These are phyloP conservation scores for Alloascoidea hylecoeti DNA, from an alignment of 805 yeast genomes.

Conservation along the genomic window DNA sequence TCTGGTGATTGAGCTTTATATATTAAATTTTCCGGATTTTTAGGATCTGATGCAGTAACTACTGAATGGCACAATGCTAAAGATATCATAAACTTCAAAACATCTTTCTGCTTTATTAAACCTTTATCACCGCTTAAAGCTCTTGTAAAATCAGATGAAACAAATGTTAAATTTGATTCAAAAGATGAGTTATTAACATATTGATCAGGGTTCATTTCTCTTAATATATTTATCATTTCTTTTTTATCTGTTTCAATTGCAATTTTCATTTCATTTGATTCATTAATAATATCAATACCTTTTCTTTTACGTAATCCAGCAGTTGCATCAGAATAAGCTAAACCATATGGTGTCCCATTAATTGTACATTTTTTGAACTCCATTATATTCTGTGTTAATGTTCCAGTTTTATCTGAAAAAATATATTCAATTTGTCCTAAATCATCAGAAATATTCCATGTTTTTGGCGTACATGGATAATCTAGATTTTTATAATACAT, in stretches of 20 bases:
- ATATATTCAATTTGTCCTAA: conserved; percentile 74
- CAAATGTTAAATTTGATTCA: conserved; percentile 41
- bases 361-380: conserved; percentile 68
- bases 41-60: conserved; percentile 40
- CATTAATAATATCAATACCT: conserved; percentile 45
- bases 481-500: conserved; percentile 60
- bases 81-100: conserved; percentile 46
- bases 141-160: conserved; percentile 41
- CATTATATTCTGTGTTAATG: conserved; percentile 74
- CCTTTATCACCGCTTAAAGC: conserved; percentile 31
- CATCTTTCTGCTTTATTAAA: no score
- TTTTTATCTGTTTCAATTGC: conserved; percentile 27
- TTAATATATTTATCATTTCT: conserved; percentile 32
- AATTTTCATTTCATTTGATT: conserved; percentile 24
- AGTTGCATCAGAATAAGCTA: conserved; percentile 67
- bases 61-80: conserved; percentile 69
- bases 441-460: conserved; percentile 78
- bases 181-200: conserved; percentile 33
- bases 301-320: conserved; percentile 55
- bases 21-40: conserved; percentile 20
- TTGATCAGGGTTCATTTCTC: conserved; percentile 9
- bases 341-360: conserved; percentile 53
- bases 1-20: conserved; percentile 78
- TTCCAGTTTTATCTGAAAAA: conserved; percentile 77
- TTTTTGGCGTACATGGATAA: conserved; percentile 66